phyloP scores from a whole-genome alignment of 2,329 filamentous ascomycete genomes.

The Pyrenophora teres region DNA sequence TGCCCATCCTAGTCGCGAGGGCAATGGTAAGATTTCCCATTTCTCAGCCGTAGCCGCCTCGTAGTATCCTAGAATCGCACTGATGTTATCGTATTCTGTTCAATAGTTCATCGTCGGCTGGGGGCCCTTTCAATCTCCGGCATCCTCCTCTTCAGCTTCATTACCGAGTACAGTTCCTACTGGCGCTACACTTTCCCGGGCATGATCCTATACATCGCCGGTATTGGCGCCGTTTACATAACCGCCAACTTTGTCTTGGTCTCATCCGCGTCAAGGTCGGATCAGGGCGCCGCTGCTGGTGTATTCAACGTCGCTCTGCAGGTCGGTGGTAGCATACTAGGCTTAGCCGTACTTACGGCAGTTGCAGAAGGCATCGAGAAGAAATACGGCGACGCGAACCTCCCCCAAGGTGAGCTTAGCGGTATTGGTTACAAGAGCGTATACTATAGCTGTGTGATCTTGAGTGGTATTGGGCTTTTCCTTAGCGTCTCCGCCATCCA shows the following conservation, averaged over 20 bases:
- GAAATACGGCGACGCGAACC: neutral
- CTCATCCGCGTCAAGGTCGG: neutral
- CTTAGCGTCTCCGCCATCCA: neutral
- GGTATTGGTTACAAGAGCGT: neutral
- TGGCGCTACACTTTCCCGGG: constrained; percentile 6
- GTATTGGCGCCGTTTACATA: neutral
- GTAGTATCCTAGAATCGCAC: neutral
- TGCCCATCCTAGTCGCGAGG: neutral
- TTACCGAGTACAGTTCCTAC: neutral
- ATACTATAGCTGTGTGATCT: neutral
- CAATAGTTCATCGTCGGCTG: constrained; percentile 1
- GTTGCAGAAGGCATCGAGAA: neutral
- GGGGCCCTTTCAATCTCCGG: constrained; percentile 6
- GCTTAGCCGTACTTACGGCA: neutral
- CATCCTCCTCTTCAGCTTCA: constrained; percentile 1
- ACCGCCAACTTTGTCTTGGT: neutral
- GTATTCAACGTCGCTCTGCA: neutral
- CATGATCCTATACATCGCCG: neutral
- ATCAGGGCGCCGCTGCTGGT: neutral
- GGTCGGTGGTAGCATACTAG: neutral
- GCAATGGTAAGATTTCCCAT: neutral
- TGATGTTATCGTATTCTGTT: neutral
- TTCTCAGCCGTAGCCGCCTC: neutral
- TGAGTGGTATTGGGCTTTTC: neutral
- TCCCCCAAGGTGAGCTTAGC: neutral